Base-by-base conservation (phyloP, 176 grass and related monocot genomes). In the Lolium rigidum region DNA sequence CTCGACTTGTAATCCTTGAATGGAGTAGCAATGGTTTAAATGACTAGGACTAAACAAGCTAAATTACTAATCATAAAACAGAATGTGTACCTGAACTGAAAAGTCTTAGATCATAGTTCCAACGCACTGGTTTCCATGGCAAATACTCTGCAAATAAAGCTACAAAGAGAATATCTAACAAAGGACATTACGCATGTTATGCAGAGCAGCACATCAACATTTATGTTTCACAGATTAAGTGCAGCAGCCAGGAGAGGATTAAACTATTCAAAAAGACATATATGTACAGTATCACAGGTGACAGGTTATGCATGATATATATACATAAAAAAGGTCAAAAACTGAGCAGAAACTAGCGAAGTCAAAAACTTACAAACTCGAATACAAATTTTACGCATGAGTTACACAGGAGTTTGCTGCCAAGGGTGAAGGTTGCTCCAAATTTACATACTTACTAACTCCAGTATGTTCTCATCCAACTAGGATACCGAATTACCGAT, bases 1-100 rank as follows among this genome's bases (percentile, higher is more conserved):
- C 31, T 35, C 31, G 31, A 35, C 31, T 35, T 35, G 31, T 35
- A 35, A 35, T 35, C 31, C 31, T 35, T 35, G 31, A 22, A 86
- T 18, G 24, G 41, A 43, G 41, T 43, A 43, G 41, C 41, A 44
- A 5, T 50, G 13, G 7, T 24, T 74, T 25, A 9, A 50, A 8
- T 74, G 13, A 26, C 21, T 74, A 50, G 46, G 7, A 74, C 37
- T 54, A 83, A 78, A 84, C 52, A 66, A 7, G 3, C 41, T 43
- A 43, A 43, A 43, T 7, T 43, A 43, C 48, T 31, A 59, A 77
- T 80, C 48, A 54, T 43, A 84, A n/a, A 17, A 51, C 52, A 55
- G 9, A 75, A 75, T 75, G 46, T 18, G 24, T 97, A 94, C 92
- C 92, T 43, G 41, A 43, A 43, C 41, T 43, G 41, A 43, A 43